Conservation (phyloP, 768 basidiomycete genomes). For the Cubamyces lactineus region DNA sequence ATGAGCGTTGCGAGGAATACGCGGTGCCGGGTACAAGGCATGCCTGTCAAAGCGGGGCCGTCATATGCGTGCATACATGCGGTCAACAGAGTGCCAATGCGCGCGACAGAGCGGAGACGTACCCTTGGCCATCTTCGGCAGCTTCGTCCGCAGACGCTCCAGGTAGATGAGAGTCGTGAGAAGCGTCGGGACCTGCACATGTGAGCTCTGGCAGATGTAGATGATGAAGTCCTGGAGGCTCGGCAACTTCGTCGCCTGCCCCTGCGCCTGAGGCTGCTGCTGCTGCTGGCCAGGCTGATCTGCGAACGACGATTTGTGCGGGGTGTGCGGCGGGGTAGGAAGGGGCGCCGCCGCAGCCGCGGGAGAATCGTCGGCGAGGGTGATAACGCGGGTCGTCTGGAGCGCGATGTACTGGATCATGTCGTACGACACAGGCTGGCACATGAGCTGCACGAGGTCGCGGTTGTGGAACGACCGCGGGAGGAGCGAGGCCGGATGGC, state of each 20-base stretch:
- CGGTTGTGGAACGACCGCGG: conserved; percentile 78
- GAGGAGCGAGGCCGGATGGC: conserved; percentile 82
- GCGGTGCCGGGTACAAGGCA: conserved; percentile 92
- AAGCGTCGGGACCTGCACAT: conserved; percentile 90
- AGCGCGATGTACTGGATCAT: conserved; percentile 88
- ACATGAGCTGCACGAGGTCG: conserved; percentile 77
- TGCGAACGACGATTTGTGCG: conserved; percentile 48
- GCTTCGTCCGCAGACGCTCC: conserved; percentile 77
- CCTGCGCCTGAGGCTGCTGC: conserved; percentile 22
- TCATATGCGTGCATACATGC: conserved; percentile 14
- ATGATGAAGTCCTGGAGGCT: conserved; percentile 84
- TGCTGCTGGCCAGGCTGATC: conserved; percentile 19
- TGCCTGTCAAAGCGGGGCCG: conserved; percentile 43
- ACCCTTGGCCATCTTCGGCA: conserved; percentile 89
- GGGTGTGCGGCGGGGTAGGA: conserved; percentile 73
- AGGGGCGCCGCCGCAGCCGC: conserved; percentile 36
- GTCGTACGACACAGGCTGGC: conserved; percentile 74
- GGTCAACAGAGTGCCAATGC: no score
- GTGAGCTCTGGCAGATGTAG: conserved; percentile 75
- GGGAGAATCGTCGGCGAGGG: conserved; percentile 58
- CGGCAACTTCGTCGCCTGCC: conserved; percentile 47
- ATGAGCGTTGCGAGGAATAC: conserved; percentile 97
- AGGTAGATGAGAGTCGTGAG: conserved; percentile 92
- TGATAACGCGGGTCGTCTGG: conserved; percentile 76
- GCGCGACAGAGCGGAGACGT: conserved; percentile 29